Evolutionary conservation across 2,329 filamentous ascomycete species (phyloP).

Genomic region (Neurospora sp.): DNA sequence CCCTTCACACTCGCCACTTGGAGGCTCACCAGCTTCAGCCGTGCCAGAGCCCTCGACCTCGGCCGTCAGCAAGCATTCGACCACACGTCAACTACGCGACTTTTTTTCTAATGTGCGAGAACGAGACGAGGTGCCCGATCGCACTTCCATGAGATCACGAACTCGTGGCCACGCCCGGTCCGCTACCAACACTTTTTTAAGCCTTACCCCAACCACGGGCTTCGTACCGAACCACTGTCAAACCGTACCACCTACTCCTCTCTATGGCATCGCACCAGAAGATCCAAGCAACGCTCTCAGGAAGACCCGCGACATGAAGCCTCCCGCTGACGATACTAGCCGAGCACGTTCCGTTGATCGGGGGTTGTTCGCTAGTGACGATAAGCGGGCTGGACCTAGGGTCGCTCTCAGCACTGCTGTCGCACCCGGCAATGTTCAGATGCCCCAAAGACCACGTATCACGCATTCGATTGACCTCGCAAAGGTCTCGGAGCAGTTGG

Average conservation of each 20-base stretch:
- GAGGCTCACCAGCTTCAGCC: conserved; percentile 18
- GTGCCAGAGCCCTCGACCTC: conserved; percentile 18
- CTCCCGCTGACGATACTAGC: conserved; percentile 33
- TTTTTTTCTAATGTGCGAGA: conserved; percentile 25
- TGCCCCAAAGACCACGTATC: conserved; percentile 35
- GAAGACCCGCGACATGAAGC: conserved; percentile 31
- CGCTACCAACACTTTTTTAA: conserved; percentile 35
- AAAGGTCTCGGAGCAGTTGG: conserved; percentile 7
- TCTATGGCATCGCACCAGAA: conserved; percentile 24
- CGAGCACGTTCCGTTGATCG: conserved; percentile 57
- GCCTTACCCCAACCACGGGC: conserved; percentile 24
- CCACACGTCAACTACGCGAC: conserved; percentile 23
- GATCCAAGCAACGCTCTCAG: conserved; percentile 34
- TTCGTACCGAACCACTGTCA: conserved; percentile 21
- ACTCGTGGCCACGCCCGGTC: conserved; percentile 34
- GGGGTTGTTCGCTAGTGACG: conserved; percentile 44
- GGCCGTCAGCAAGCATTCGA: conserved; percentile 26
- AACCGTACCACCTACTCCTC: conserved; percentile 29
- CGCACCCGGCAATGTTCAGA: conserved; percentile 50
- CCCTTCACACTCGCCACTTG: conserved; percentile 40
- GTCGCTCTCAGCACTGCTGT: conserved; percentile 53
- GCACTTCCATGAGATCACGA: conserved; percentile 21
- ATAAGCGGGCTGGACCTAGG: conserved; percentile 56
- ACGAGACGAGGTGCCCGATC: conserved; percentile 22
- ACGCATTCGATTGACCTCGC: conserved; percentile 10